Evolutionary conservation across 495 filamentous ascomycete genomes (phyloP).

Genomic region (Penicillium crystallinum): DNA sequence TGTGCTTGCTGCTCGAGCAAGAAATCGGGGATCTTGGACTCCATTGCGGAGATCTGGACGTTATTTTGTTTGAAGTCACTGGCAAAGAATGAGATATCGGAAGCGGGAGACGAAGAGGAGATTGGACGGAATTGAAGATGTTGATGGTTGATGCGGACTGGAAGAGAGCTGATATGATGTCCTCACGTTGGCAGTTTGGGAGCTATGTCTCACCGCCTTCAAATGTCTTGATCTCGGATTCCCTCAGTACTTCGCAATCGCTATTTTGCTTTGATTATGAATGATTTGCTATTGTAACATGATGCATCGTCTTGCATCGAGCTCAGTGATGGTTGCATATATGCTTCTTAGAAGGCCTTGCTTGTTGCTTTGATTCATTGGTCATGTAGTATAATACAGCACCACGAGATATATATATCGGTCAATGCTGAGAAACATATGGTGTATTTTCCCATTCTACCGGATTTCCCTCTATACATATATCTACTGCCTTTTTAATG

Average conservation of each 20-base stretch:
- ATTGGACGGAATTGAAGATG: slow-evolving; percentile 1
- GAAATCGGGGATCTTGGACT: slow-evolving; percentile 86
- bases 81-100: background rate
- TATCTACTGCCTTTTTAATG: no score
- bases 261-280: background rate
- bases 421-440: no score
- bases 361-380: no score
- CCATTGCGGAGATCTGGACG: slow-evolving; percentile 49
- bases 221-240: background rate
- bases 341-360: no score
- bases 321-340: no score
- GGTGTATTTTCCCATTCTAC: no score
- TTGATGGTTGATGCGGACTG: slow-evolving; percentile 9
- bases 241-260: background rate
- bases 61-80: background rate
- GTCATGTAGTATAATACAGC: no score
- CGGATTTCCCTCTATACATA: no score
- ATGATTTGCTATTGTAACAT: background rate
- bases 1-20: slow-evolving; percentile 78
- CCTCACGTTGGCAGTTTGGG: slow-evolving; percentile 6
- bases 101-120: background rate
- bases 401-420: no score
- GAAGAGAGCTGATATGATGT: slow-evolving; percentile 11
- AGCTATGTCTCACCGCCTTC: slow-evolving; percentile 8
- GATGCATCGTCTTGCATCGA: no score